Conservation (phyloP, 1,284 basidiomycete species). For the Meira nashicola region DNA sequence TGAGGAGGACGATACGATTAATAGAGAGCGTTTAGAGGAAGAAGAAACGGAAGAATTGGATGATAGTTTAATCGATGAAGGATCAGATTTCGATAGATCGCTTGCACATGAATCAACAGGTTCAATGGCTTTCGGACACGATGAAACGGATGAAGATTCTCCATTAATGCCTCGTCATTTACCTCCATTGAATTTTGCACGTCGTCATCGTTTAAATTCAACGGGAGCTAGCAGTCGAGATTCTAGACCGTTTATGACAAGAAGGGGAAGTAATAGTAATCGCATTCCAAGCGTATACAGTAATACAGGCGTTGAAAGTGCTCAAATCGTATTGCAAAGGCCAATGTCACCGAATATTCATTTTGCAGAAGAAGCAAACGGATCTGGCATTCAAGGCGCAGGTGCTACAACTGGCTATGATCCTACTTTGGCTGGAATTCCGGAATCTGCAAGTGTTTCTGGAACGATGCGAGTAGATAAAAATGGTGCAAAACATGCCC, state of each 20-base stretch:
- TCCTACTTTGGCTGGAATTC: conserved; percentile 42
- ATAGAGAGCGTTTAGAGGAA: background rate
- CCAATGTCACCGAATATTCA: background rate
- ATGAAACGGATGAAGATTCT: conserved; percentile 19
- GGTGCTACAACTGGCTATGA: conserved; percentile 22
- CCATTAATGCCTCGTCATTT: conserved; percentile 33
- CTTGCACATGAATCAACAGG: background rate
- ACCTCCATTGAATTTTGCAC: conserved; percentile 44
- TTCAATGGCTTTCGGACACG: conserved; percentile 4
- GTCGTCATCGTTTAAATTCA: conserved; percentile 16
- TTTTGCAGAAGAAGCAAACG: background rate
- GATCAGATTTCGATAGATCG: conserved; percentile 5
- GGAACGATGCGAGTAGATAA: background rate
- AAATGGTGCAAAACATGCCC: background rate
- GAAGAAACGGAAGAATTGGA: conserved; percentile 15
- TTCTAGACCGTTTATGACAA: conserved; percentile 20
- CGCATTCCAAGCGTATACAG: conserved; percentile 38
- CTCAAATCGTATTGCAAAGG: conserved; percentile 14
- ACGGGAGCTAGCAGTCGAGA: conserved; percentile 5
- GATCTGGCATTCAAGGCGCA: background rate
- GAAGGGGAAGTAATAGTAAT: conserved; percentile 21
- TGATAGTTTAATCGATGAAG: conserved; percentile 1
- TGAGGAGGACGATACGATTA: conserved; percentile 6
- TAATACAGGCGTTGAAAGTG: conserved; percentile 38
- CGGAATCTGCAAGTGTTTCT: conserved; percentile 18